phyloP scores from a whole-genome alignment of 805 yeast genomes.

The Kuraishia ogatae region DNA sequence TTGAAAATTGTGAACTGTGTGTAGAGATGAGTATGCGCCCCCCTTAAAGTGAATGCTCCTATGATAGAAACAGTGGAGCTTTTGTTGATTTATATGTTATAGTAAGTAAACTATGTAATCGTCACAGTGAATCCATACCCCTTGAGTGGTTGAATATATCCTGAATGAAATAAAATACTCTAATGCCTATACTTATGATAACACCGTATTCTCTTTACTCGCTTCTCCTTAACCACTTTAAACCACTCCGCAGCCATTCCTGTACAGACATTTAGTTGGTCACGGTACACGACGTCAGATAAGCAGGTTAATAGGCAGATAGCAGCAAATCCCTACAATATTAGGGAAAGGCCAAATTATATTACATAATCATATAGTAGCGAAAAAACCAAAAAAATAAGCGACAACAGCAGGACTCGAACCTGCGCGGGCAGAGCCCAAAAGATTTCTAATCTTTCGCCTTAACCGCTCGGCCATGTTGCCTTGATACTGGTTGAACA shows the following conservation, averaged over 20 bases:
- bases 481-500: slow-evolving; percentile 11
- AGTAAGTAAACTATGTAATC: too few species aligned
- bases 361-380: neutral
- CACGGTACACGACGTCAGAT: neutral
- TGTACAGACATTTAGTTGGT: neutral
- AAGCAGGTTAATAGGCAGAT: neutral
- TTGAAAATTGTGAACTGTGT: too few species aligned
- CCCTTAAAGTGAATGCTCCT: too few species aligned
- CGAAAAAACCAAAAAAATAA: neutral
- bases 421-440: slow-evolving; percentile 3
- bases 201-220: neutral
- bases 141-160: too few species aligned
- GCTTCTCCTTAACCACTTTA: neutral
- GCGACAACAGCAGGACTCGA: neutral
- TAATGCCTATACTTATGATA: neutral
- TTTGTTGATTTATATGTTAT: too few species aligned
- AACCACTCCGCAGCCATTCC: neutral
- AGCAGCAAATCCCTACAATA: too few species aligned
- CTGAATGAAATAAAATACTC: neutral
- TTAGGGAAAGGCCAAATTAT: too few species aligned
- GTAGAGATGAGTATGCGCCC: too few species aligned
- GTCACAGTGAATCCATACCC: too few species aligned
- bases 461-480: slow-evolving; percentile 58
- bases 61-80: too few species aligned
- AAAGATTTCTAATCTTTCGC: slow-evolving; percentile 52